A percentile compares a stretch with the other conserved stretches of the same genome.
Evolutionary conservation across 768 basidiomycete genomes (phyloP).

Genomic region (Pulveroboletus sp.): DNA sequence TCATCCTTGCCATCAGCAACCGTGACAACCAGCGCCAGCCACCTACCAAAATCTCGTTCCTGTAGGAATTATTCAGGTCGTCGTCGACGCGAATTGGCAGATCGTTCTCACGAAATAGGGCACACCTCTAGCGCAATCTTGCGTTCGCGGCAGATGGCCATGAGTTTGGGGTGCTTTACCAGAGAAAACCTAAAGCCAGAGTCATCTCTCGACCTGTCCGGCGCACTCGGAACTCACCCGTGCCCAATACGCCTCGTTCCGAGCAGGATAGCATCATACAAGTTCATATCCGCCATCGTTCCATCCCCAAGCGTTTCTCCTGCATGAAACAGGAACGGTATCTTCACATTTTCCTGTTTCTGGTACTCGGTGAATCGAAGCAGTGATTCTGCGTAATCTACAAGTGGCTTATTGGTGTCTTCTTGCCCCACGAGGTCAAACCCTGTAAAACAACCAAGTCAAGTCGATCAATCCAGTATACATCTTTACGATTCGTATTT

Average conservation of each 20-base stretch:
- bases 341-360: slow-evolving; percentile 21
- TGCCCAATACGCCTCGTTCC: slow-evolving; percentile 51
- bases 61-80: slow-evolving; percentile 19
- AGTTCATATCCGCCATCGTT: slow-evolving; percentile 40
- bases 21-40: background rate
- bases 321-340: slow-evolving; percentile 49
- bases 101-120: slow-evolving; percentile 43
- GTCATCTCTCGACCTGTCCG: background rate
- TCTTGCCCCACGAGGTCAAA: slow-evolving; percentile 53
- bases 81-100: background rate
- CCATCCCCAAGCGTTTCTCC: slow-evolving; percentile 52
- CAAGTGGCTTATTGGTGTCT: slow-evolving; percentile 38
- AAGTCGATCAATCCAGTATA: background rate
- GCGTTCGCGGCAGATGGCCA: slow-evolving; percentile 40
- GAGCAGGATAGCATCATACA: slow-evolving; percentile 49
- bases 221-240: slow-evolving; percentile 30
- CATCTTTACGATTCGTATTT: background rate
- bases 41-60: slow-evolving; percentile 67
- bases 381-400: slow-evolving; percentile 38
- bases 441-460: slow-evolving; percentile 21
- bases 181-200: slow-evolving; percentile 37
- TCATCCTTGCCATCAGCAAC: background rate
- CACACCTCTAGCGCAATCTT: slow-evolving; percentile 45
- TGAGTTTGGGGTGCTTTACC: slow-evolving; percentile 45
- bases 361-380: slow-evolving; percentile 37